A percentile compares a stretch with the other conserved stretches of the same genome.
Evolutionary conservation across 768 basidiomycete species (phyloP).

Genomic region (Collybia sp.): DNA sequence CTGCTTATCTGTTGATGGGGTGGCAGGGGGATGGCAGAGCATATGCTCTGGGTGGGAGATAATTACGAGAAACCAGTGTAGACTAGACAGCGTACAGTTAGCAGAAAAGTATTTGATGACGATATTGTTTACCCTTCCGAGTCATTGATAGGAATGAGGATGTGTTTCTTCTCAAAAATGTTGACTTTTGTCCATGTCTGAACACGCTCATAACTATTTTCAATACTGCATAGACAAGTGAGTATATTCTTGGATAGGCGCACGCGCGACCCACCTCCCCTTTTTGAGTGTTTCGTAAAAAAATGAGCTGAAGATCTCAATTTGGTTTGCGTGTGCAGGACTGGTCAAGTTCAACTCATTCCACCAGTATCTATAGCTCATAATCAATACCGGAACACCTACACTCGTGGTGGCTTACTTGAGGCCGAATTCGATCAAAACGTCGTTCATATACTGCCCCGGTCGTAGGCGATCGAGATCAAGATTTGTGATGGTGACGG

Average conservation of each 20-base stretch:
- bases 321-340: constrained; percentile 61
- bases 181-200: constrained; percentile 94
- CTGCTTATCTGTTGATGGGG: neutral
- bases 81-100: no score
- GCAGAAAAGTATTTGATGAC: no score
- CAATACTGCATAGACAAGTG: no score
- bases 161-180: constrained; percentile 86
- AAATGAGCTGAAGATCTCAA: constrained; percentile 95
- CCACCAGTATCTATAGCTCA: constrained; percentile 59
- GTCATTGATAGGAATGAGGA: constrained; percentile 97
- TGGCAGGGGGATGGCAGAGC: constrained; percentile 37
- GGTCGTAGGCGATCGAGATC: constrained; percentile 73
- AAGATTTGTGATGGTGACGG: constrained; percentile 76
- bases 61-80: constrained; percentile 97
- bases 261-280: constrained; percentile 42
- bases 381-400: neutral
- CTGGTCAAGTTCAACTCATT: constrained; percentile 46
- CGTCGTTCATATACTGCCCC: constrained; percentile 92
- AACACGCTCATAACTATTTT: constrained; percentile 78
- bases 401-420: constrained; percentile 57
- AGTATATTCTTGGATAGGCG: neutral
- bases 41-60: constrained; percentile 78
- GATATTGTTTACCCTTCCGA: constrained; percentile 45
- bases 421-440: constrained; percentile 91
- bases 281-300: constrained; percentile 93